A percentile compares a stretch with the other conserved stretches of the same genome.
phyloP scores from a whole-genome alignment of 1,284 basidiomycete genomes.

The Pseudozyma pruni region DNA sequence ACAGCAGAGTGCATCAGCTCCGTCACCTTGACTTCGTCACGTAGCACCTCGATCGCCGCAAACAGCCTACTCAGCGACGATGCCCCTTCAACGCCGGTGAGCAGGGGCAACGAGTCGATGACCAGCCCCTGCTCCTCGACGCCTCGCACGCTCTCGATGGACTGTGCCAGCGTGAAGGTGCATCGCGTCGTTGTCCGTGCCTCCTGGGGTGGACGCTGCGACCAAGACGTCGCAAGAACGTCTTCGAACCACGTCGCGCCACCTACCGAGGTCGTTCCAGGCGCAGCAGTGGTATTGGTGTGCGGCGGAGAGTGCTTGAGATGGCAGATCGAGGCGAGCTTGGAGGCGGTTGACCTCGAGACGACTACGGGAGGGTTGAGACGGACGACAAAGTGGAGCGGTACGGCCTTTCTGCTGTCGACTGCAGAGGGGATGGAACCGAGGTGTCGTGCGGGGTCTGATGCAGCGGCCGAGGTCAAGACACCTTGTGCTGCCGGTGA shows the following conservation, averaged over 20 bases:
- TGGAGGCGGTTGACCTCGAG: conserved; percentile 39
- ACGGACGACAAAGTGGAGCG: conserved; percentile 33
- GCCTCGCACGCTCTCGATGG: conserved; percentile 40
- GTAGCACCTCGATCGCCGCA: conserved; percentile 37
- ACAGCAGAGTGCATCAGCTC: conserved; percentile 44
- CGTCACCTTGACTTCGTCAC: conserved; percentile 43
- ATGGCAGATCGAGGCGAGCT: conserved; percentile 41
- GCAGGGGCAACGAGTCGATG: conserved; percentile 36
- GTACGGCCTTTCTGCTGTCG: conserved; percentile 12
- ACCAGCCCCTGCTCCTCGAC: conserved; percentile 37
- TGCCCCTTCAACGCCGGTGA: background rate
- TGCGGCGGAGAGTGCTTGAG: conserved; percentile 18
- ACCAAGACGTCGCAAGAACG: conserved; percentile 35
- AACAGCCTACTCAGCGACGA: conserved; percentile 35
- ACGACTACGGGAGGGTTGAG: conserved; percentile 43
- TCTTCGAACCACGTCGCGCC: conserved; percentile 46
- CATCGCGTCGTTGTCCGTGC: conserved; percentile 12
- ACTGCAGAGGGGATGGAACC: conserved; percentile 17
- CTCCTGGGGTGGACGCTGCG: conserved; percentile 10
- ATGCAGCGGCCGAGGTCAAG: background rate
- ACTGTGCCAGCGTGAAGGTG: conserved; percentile 37
- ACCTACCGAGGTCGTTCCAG: background rate
- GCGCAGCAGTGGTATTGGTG: background rate
- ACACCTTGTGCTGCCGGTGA: conserved; percentile 19
- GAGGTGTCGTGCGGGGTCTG: conserved; percentile 8